phyloP scores from a whole-genome alignment of 192 early-diverging fungal genomes.

The Podila epicladia region DNA sequence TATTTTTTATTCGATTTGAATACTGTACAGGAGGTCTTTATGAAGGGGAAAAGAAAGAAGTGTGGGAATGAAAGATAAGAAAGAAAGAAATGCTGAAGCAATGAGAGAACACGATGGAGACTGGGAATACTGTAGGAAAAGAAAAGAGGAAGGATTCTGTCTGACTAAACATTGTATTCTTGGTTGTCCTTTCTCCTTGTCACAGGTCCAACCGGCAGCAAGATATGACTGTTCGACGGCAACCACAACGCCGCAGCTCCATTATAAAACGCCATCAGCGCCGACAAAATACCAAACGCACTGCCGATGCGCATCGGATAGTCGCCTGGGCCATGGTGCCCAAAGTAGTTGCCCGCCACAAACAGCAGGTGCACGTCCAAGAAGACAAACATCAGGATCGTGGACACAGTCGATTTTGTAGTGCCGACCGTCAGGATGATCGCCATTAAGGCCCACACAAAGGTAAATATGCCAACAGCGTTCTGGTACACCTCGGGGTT shows the following conservation, averaged over 20 bases:
- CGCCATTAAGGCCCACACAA: slow-evolving; percentile 52
- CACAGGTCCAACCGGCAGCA: slow-evolving; percentile 32
- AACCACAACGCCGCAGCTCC: slow-evolving; percentile 38
- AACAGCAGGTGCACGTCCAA: slow-evolving; percentile 60
- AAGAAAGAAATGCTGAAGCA: no score
- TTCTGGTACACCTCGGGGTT: slow-evolving; percentile 34
- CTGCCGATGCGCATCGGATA: slow-evolving; percentile 22
- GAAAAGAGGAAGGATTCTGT: background rate
- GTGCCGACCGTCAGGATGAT: slow-evolving; percentile 39
- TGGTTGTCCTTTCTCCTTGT: slow-evolving; percentile 5
- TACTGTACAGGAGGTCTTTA: no score
- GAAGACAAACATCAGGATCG: slow-evolving; percentile 71
- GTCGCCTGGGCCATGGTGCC: slow-evolving; percentile 5
- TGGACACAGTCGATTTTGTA: slow-evolving; percentile 28
- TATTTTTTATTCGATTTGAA: no score
- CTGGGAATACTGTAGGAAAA: background rate
- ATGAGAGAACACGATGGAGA: no score
- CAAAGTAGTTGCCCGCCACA: slow-evolving; percentile 57
- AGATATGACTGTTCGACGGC: slow-evolving; percentile 36
- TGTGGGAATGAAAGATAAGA: no score
- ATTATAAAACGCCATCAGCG: slow-evolving; percentile 38
- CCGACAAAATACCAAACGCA: slow-evolving; percentile 28
- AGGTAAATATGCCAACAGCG: slow-evolving; percentile 66
- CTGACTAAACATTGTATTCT: background rate
- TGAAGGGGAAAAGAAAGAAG: no score